phyloP scores from a whole-genome alignment of 1,284 basidiomycete species.

The Pyrrhoderma lamaoense region DNA sequence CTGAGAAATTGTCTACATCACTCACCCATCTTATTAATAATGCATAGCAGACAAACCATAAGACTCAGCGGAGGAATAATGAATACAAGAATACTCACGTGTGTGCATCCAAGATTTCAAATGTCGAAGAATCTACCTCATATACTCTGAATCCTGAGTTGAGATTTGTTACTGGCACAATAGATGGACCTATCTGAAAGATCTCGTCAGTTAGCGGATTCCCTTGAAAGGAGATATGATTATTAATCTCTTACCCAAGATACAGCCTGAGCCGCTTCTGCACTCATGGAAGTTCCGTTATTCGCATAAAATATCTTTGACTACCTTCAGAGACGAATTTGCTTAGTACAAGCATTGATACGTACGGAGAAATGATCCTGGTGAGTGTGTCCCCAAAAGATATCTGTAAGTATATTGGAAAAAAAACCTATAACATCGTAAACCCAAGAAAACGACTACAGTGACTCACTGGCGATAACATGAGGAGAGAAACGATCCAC shows the following conservation, averaged over 20 bases:
- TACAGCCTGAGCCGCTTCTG: slow-evolving; percentile 45
- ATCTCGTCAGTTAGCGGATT: not conserved
- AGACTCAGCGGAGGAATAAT: too few species aligned
- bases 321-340: not conserved
- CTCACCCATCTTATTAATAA: slow-evolving; percentile 44
- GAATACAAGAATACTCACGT: slow-evolving; percentile 41
- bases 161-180: slow-evolving; percentile 67
- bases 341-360: slow-evolving; percentile 7
- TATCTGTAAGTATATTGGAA: slow-evolving; percentile 32
- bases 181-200: slow-evolving; percentile 52
- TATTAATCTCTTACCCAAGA: slow-evolving; percentile 39
- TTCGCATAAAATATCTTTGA: slow-evolving; percentile 66
- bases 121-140: slow-evolving; percentile 71
- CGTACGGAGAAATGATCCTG: slow-evolving; percentile 68
- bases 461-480: slow-evolving; percentile 62
- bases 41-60: slow-evolving; percentile 1
- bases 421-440: too few species aligned
- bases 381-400: slow-evolving; percentile 79
- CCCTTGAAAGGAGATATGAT: not conserved
- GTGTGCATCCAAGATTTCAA: slow-evolving; percentile 66
- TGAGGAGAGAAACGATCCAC: slow-evolving; percentile 72
- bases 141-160: slow-evolving; percentile 78
- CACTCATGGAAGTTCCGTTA: slow-evolving; percentile 57
- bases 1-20: slow-evolving; percentile 50
- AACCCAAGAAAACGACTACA: too few species aligned